Evolutionary conservation across 2,329 filamentous ascomycete genomes (phyloP).

Genomic region (Sporothrix globosa): DNA sequence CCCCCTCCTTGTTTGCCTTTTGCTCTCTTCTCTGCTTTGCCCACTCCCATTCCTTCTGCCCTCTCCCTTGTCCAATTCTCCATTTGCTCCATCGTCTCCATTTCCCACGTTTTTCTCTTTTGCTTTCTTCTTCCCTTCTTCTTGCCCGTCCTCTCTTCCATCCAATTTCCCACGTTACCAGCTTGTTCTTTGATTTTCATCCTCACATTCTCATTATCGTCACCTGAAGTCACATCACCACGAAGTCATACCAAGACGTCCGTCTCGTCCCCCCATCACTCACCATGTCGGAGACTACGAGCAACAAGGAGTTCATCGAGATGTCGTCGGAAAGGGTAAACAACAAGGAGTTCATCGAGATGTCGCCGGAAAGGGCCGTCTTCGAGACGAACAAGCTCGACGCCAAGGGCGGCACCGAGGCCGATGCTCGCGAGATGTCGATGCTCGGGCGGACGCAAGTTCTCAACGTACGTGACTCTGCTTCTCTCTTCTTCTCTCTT

Average conservation of each 20-base stretch:
- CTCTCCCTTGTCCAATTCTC: background rate
- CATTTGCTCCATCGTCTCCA: constrained; percentile 19
- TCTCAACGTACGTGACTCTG: constrained; percentile 34
- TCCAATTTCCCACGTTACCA: too few relatives aligned
- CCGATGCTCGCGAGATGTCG: constrained; percentile 44
- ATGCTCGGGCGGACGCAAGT: constrained; percentile 38
- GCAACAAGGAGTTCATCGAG: constrained; percentile 35
- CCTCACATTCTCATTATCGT: background rate
- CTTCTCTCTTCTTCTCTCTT: background rate
- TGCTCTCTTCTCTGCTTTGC: background rate
- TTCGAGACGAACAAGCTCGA: constrained; percentile 36
- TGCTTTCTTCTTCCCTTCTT: background rate
- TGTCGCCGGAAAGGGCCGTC: constrained; percentile 30
- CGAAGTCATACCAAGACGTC: background rate
- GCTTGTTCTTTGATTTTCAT: background rate
- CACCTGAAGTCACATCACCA: background rate
- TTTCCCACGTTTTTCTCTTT: constrained; percentile 10
- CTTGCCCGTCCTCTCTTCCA: too few relatives aligned
- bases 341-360: constrained; percentile 35
- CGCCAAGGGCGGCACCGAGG: constrained; percentile 38
- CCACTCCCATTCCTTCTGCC: background rate
- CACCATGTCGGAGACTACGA: constrained; percentile 34
- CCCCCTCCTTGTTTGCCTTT: too few relatives aligned
- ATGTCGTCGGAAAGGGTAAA: background rate
- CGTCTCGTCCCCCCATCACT: background rate